Evolutionary conservation across 805 yeast species (phyloP).

Genomic region (Starmerella khaoyaiensis): DNA sequence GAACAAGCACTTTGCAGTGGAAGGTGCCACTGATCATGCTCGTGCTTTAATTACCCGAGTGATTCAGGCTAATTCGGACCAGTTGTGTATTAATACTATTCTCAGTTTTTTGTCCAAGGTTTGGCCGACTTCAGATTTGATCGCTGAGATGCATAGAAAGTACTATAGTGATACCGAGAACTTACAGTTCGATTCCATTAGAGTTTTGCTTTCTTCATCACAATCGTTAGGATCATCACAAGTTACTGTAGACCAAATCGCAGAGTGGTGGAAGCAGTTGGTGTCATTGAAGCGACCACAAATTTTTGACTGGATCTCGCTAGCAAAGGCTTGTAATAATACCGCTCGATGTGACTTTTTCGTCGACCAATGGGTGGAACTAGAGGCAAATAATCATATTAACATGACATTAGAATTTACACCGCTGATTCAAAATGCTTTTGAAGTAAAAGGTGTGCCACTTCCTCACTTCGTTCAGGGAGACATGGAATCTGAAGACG

Average conservation of each 20-base stretch:
- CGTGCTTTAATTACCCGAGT: slow-evolving; percentile 6
- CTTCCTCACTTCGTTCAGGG: too few relatives aligned
- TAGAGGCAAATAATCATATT: not conserved
- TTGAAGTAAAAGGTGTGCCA: not conserved
- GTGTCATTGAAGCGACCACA: slow-evolving; percentile 9
- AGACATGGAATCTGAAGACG: not conserved
- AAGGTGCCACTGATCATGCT: slow-evolving; percentile 12
- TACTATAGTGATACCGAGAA: slow-evolving; percentile 1
- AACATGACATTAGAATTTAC: slow-evolving; percentile 1
- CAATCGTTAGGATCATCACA: slow-evolving; percentile 7
- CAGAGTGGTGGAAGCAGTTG: slow-evolving; percentile 16
- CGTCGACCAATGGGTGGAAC: slow-evolving; percentile 3
- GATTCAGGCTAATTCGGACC: slow-evolving; percentile 5
- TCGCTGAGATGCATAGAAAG: slow-evolving; percentile 11
- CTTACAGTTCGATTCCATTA: slow-evolving; percentile 15
- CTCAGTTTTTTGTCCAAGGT: slow-evolving; percentile 15
- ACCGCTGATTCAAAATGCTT: slow-evolving; percentile 3
- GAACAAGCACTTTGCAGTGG: slow-evolving; percentile 12
- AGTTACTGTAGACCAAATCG: slow-evolving; percentile 6
- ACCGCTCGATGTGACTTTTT: slow-evolving; percentile 13
- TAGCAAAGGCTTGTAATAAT: slow-evolving; percentile 19
- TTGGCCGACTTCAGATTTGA: slow-evolving; percentile 18
- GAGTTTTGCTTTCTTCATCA: slow-evolving; percentile 19
- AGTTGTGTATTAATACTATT: slow-evolving; percentile 15
- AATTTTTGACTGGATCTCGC: slow-evolving; percentile 20